Evolutionary conservation across 2,329 filamentous ascomycete species (phyloP).

Genomic region (Trichoderma sp.): DNA sequence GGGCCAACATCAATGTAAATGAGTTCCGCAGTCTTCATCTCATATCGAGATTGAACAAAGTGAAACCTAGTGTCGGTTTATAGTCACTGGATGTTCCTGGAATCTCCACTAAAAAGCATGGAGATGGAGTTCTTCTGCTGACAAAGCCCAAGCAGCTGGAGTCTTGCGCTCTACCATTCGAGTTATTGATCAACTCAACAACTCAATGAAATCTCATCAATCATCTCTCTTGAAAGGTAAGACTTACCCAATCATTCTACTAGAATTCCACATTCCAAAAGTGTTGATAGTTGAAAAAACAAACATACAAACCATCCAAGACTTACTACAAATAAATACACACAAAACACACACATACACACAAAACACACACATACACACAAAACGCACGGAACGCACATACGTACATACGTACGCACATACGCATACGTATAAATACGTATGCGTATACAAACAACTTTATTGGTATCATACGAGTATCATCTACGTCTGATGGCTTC

Average conservation of each 20-base stretch:
- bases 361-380: conserved; percentile 24
- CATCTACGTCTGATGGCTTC: conserved; percentile 21
- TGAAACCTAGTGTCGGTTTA: neutral
- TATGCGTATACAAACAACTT: conserved; percentile 21
- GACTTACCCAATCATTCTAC: no score
- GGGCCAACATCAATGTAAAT: no score
- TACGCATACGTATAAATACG: conserved; percentile 25
- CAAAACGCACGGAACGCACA: conserved; percentile 25
- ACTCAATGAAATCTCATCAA: neutral
- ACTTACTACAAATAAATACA: neutral
- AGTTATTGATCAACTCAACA: neutral
- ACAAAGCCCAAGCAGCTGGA: neutral
- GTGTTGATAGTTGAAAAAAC: neutral
- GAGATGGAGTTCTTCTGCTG: neutral
- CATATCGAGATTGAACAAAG: no score
- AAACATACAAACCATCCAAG: neutral
- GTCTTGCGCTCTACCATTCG: neutral
- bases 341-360: conserved; percentile 12
- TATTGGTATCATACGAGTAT: conserved; percentile 22
- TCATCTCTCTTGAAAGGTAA: neutral
- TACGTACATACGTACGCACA: conserved; percentile 24
- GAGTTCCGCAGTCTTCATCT: no score
- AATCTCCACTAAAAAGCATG: neutral
- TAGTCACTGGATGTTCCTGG: neutral
- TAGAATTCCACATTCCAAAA: neutral